Conservation (phyloP, 1,139 yeast species). For the Candida sanyaensis region DNA sequence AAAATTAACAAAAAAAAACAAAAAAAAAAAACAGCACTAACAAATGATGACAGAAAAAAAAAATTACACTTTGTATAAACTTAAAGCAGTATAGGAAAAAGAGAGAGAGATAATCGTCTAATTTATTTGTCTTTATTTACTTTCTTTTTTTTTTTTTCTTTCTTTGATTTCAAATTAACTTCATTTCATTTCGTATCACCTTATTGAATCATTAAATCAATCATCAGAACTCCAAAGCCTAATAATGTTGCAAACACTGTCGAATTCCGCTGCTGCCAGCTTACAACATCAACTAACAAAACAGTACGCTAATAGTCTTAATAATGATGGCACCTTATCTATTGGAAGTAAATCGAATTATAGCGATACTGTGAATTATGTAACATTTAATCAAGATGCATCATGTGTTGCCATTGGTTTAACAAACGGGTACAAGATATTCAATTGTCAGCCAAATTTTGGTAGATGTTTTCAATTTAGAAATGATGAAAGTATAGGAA, state of each 20-base stretch:
- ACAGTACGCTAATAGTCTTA: constrained; percentile 12
- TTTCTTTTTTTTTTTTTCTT: too few relatives aligned
- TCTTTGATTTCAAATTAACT: too few relatives aligned
- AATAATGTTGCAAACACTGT: constrained; percentile 13
- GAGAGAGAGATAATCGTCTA: too few relatives aligned
- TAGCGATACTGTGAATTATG: constrained; percentile 45
- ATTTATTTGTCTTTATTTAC: too few relatives aligned
- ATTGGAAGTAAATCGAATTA: constrained; percentile 8
- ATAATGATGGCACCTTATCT: constrained; percentile 11
- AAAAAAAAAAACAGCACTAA: too few relatives aligned
- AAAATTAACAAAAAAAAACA: too few relatives aligned
- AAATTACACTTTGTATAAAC: too few relatives aligned
- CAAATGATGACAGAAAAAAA: too few relatives aligned
- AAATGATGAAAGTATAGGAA: constrained; percentile 59
- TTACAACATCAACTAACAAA: constrained; percentile 10
- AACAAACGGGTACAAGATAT: constrained; percentile 75
- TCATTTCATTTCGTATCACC: background rate
- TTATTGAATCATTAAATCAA: too few relatives aligned
- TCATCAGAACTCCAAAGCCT: background rate
- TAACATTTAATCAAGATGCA: constrained; percentile 89
- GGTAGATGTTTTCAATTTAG: constrained; percentile 67
- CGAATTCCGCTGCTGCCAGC: constrained; percentile 9
- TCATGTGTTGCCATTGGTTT: constrained; percentile 86
- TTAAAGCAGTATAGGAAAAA: too few relatives aligned
- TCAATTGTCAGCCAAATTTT: constrained; percentile 81